Conservation (phyloP, 2,329 filamentous ascomycete genomes). For the Aspergillus sp. region DNA sequence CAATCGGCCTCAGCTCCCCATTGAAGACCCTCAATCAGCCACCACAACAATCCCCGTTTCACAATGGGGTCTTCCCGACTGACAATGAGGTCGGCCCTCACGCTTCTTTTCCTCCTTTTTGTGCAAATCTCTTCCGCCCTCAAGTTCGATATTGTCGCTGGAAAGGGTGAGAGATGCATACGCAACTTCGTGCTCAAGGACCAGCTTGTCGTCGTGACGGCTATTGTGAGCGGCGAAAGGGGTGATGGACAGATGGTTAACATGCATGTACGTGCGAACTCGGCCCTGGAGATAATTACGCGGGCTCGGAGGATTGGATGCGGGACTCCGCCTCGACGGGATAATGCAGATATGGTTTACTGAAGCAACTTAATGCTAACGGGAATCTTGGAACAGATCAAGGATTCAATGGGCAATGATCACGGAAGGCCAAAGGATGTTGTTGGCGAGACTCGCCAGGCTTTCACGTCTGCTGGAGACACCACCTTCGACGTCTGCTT, state of each 20-base stretch:
- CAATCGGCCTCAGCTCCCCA: constrained; percentile 21
- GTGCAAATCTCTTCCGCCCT: constrained; percentile 60
- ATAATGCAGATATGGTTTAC: constrained; percentile 7
- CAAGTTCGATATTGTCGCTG: constrained; percentile 87
- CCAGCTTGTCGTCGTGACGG: constrained; percentile 92
- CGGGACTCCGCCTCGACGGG: background rate
- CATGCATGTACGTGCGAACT: constrained; percentile 69
- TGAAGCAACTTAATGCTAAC: constrained; percentile 12
- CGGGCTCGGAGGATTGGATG: background rate
- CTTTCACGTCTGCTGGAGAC: constrained; percentile 90
- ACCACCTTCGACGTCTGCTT: constrained; percentile 96
- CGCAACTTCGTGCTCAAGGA: constrained; percentile 93
- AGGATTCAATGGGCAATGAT: constrained; percentile 92
- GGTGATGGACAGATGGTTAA: constrained; percentile 93
- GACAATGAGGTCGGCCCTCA: constrained; percentile 31
- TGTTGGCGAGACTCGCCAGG: constrained; percentile 85
- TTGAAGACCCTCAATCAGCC: constrained; percentile 14
- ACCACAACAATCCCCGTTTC: constrained; percentile 17
- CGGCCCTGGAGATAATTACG: background rate
- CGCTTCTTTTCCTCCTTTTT: constrained; percentile 35
- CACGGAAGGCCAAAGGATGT: constrained; percentile 91
- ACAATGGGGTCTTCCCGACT: constrained; percentile 33
- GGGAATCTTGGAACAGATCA: constrained; percentile 63
- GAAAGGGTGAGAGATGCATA: constrained; percentile 81
- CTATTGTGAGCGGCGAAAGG: constrained; percentile 78